A percentile compares a stretch with the other conserved stretches of the same genome.
Evolutionary conservation across 2,329 filamentous ascomycete species (phyloP).

Genomic region (Verticillium albo-atrum): DNA sequence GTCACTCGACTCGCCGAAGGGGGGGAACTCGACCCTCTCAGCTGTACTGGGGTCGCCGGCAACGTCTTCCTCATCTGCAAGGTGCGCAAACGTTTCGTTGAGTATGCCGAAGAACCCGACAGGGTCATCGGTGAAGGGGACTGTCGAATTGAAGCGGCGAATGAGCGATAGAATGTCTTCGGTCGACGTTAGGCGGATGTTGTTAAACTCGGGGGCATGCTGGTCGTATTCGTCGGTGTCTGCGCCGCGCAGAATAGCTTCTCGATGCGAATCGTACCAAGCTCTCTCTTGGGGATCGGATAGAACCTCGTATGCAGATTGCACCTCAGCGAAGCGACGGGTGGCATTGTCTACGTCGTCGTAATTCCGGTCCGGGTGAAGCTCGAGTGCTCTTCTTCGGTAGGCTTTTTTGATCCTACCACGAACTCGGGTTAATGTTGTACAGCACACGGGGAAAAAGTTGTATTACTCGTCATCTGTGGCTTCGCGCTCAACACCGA

Average conservation of each 20-base stretch:
- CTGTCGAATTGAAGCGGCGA: conserved; percentile 70
- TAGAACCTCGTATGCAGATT: conserved; percentile 91
- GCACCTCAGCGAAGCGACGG: conserved; percentile 81
- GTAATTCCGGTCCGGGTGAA: conserved; percentile 93
- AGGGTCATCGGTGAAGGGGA: conserved; percentile 76
- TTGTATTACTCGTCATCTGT: conserved; percentile 75
- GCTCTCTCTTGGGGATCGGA: conserved; percentile 92
- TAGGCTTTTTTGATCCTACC: conserved; percentile 88
- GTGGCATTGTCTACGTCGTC: conserved; percentile 82
- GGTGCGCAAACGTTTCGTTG: conserved; percentile 69
- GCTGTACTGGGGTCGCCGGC: conserved; percentile 37
- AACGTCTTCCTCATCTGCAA: conserved; percentile 74
- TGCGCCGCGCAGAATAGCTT: conserved; percentile 71
- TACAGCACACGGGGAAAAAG: neutral
- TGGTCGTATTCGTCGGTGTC: conserved; percentile 39
- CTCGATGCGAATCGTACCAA: conserved; percentile 95
- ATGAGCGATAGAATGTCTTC: conserved; percentile 77
- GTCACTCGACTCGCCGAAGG: conserved; percentile 76
- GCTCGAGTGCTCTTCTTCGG: conserved; percentile 80
- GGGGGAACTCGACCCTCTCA: conserved; percentile 38
- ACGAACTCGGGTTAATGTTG: conserved; percentile 5
- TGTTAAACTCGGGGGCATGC: conserved; percentile 57
- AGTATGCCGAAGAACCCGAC: conserved; percentile 82
- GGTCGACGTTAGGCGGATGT: conserved; percentile 72
- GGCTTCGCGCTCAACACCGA: conserved; percentile 68